Percentiles rank a stretch among this genome's conserved stretches.
These are phyloP conservation scores for Candida corydali DNA, from an alignment of 805 yeast species.

Conservation along the genomic window DNA sequence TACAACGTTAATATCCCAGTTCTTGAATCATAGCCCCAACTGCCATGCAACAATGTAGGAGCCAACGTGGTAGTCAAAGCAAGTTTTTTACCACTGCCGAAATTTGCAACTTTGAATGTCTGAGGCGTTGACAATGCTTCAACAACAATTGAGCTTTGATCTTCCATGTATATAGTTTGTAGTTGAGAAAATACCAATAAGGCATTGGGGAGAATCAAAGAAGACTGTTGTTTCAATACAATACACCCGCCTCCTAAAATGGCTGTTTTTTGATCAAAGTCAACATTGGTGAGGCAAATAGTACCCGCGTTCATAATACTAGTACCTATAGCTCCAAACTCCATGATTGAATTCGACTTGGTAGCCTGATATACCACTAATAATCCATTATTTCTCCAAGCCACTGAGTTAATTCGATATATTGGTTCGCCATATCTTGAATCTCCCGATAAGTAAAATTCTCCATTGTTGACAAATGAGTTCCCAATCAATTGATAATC, in stretches of 20 bases:
- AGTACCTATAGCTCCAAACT: constrained; percentile 13
- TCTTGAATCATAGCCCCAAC: constrained; percentile 9
- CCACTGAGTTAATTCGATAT: constrained; percentile 11
- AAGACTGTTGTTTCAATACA: constrained; percentile 13
- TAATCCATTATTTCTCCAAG: constrained; percentile 17
- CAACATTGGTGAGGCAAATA: constrained; percentile 21
- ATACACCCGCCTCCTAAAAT: constrained; percentile 23
- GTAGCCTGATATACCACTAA: constrained; percentile 13
- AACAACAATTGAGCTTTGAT: constrained; percentile 15
- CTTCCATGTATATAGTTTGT: constrained; percentile 17
- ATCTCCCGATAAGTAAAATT: constrained; percentile 18
- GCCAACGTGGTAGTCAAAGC: constrained; percentile 11
- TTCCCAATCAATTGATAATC: constrained; percentile 13
- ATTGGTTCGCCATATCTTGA: constrained; percentile 14
- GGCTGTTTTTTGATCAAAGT: constrained; percentile 17
- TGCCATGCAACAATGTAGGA: neutral
- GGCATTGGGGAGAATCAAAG: constrained; percentile 10
- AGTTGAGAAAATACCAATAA: constrained; percentile 8
- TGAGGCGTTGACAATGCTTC: constrained; percentile 12
- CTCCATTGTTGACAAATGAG: constrained; percentile 20
- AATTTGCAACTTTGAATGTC: constrained; percentile 20
- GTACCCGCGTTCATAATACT: constrained; percentile 20
- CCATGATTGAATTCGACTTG: constrained; percentile 11
- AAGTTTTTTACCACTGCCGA: constrained; percentile 16
- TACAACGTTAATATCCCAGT: constrained; percentile 18